phyloP scores from a whole-genome alignment of 2,329 filamentous ascomycete genomes.

The Periconia digitata region DNA sequence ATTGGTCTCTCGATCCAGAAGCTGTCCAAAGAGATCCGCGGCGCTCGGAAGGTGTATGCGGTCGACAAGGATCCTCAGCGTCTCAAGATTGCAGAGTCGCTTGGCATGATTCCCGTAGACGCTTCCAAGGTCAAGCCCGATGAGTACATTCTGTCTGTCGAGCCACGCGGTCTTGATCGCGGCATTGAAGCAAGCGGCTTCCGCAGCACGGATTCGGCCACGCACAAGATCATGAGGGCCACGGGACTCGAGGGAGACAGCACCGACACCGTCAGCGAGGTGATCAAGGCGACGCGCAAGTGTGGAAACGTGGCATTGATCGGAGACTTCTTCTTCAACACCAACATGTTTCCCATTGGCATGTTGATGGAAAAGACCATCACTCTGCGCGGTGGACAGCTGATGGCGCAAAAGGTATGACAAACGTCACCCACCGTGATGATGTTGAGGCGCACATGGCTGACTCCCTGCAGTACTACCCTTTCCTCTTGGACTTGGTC shows the following conservation, averaged over 20 bases:
- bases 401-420: conserved; percentile 8
- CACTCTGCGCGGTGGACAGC: conserved; percentile 7
- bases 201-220: conserved; percentile 4
- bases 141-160: conserved; percentile 5
- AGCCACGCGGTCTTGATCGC: conserved; percentile 5
- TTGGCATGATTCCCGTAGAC: conserved; percentile 5
- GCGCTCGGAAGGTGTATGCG: conserved; percentile 31
- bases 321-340: conserved; percentile 10
- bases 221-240: conserved; percentile 3
- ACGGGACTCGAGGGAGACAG: conserved; percentile 3
- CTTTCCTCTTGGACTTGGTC: conserved; percentile 3
- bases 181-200: conserved; percentile 11
- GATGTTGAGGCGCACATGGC: not conserved
- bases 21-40: conserved; percentile 30
- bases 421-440: not conserved
- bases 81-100: conserved; percentile 1
- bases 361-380: conserved; percentile 5
- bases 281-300: conserved; percentile 11
- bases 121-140: conserved; percentile 7
- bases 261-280: conserved; percentile 9
- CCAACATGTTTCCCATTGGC: conserved; percentile 1
- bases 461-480: conserved; percentile 2
- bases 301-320: conserved; percentile 10
- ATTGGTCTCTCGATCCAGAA: conserved; percentile 33
- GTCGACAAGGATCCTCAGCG: conserved; percentile 22